Base-by-base conservation (phyloP, 768 basidiomycete genomes). In the Mycena pura region DNA sequence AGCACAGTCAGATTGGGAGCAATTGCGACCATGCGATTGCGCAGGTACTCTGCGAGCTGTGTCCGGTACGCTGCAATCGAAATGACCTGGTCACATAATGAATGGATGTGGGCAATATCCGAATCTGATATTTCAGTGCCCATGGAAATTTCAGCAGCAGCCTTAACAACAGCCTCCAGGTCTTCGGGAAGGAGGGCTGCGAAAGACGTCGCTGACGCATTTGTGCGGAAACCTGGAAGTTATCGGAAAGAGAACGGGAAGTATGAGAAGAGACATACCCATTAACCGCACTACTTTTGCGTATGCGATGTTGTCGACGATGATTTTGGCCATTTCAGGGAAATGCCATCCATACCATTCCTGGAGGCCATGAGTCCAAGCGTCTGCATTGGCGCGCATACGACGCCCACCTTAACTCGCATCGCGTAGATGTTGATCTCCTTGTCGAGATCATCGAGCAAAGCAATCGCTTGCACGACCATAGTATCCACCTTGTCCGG, bases 271-370 rank as follows among this genome's bases (percentile, higher is more conserved):
- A 24, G 8, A 73, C 83, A 61, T 72, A 88, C 92, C 97, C 96
- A 99, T 96, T 31, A 84, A 76, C 56, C 90, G 91, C 69, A 99
- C 87, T 58, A 91, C 90, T 79, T 95, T 97, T 61, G 97, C 96
- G 74, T 99, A 99, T 19, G 96, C 96, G 60, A 96, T 79, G 77
- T 97, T 99, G 82, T 99, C 97, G 60, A 89, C 87, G 66, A 99
- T 92, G 73, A 99, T 99, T 81, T 98, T 99, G 60, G 90, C 92
- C 91, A 99, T 93, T 78, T 99, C 97, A 5, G 97, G 97, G 85
- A 99, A 99, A 80, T 99, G 97, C 97, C 97, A 99, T 34, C 97
- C 97, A 70, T 99, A 99, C 97, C 97, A 99, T 86, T 99, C 97
- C 96, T 97, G 68, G 5, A 45, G 34, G 55, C 46, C 36, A 50